Percentiles rank a stretch among this genome's conserved stretches.
These are phyloP conservation scores for Pharnaceum exiguum DNA, from an alignment of 148 eudicot species.

Conservation along the genomic window DNA sequence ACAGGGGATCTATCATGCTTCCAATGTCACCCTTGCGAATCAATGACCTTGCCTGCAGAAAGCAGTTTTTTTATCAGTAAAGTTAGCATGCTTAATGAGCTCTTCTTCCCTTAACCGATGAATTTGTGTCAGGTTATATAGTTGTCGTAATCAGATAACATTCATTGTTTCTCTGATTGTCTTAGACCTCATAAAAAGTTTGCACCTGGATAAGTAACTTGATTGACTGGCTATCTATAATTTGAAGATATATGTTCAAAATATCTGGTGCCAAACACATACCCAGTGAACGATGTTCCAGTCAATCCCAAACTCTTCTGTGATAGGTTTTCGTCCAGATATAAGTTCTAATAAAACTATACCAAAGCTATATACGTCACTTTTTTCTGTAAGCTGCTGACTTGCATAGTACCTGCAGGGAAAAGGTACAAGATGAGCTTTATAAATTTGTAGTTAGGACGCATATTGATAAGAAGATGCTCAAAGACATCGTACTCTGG, in stretches of 20 bases:
- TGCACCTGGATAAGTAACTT: too few species aligned
- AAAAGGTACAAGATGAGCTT: slow-evolving; percentile 4
- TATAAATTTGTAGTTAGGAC: background rate
- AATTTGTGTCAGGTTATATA: too few species aligned
- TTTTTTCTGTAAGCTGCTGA: slow-evolving; percentile 85
- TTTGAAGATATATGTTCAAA: background rate
- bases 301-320: slow-evolving; percentile 67
- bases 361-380: slow-evolving; percentile 91
- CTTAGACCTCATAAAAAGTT: too few species aligned
- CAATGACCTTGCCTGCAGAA: slow-evolving; percentile 77
- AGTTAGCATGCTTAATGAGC: too few species aligned
- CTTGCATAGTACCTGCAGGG: slow-evolving; percentile 70
- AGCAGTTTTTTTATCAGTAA: background rate
- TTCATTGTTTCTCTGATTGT: too few species aligned
- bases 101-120: too few species aligned
- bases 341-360: slow-evolving; percentile 87
- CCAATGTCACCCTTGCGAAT: slow-evolving; percentile 82
- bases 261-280: slow-evolving; percentile 18
- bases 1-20: slow-evolving; percentile 77
- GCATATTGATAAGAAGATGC: background rate
- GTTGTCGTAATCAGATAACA: too few species aligned
- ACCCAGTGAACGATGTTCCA: slow-evolving; percentile 99
- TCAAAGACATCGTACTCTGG: slow-evolving; percentile 66
- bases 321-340: slow-evolving; percentile 89
- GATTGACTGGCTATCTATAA: too few species aligned